Percentiles rank a stretch among this genome's conserved stretches.
Evolutionary conservation across 1,284 basidiomycete genomes (phyloP).

Genomic region (Cutaneotrichosporon sp.): DNA sequence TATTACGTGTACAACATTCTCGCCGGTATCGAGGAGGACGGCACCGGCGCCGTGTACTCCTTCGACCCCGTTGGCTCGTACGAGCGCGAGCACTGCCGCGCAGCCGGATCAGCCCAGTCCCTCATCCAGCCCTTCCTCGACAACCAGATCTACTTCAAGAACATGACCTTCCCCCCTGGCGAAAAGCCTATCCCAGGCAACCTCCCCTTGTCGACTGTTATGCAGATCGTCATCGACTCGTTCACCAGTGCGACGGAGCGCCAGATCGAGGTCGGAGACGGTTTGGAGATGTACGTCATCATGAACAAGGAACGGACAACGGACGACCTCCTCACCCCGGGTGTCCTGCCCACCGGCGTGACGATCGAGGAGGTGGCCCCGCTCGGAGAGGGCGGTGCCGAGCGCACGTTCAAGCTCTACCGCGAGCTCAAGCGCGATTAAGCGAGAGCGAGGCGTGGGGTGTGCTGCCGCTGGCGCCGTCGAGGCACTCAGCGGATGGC

Average conservation of each 20-base stretch:
- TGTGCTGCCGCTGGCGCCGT: background rate
- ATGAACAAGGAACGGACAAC: constrained; percentile 63
- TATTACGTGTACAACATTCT: constrained; percentile 95
- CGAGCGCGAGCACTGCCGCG: constrained; percentile 88
- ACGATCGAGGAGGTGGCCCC: constrained; percentile 40
- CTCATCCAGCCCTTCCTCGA: constrained; percentile 93
- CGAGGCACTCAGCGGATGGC: background rate
- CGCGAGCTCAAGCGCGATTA: constrained; percentile 48
- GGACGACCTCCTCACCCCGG: constrained; percentile 59
- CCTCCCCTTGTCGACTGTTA: constrained; percentile 70
- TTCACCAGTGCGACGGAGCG: constrained; percentile 85
- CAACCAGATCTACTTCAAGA: constrained; percentile 98
- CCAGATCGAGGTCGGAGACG: constrained; percentile 95
- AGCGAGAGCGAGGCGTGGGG: constrained; percentile 1
- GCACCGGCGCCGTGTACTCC: constrained; percentile 89
- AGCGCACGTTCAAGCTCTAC: constrained; percentile 44
- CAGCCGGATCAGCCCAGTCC: constrained; percentile 82
- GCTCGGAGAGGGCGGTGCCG: constrained; percentile 36
- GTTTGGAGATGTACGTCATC: constrained; percentile 82
- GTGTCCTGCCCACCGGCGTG: constrained; percentile 56
- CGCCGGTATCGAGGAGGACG: constrained; percentile 88
- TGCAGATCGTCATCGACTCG: constrained; percentile 77
- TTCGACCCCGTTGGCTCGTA: constrained; percentile 95
- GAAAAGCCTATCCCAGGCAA: constrained; percentile 65
- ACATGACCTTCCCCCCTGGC: constrained; percentile 55